phyloP scores from a whole-genome alignment of 2,329 filamentous ascomycete species.

The Fusarium irregulare region DNA sequence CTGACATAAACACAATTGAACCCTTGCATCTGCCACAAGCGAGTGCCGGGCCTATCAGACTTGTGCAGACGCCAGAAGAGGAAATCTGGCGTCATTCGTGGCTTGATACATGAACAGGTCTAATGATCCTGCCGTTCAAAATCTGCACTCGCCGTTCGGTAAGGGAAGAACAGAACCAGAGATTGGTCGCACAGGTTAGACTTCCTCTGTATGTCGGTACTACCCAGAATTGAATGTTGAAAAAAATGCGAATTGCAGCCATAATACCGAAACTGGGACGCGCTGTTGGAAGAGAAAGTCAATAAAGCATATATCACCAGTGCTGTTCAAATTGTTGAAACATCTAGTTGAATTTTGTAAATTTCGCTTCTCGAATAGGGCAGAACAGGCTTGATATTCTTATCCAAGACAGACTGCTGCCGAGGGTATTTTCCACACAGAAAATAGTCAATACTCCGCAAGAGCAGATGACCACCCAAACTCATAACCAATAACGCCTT shows the following conservation, averaged over 20 bases:
- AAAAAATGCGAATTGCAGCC: too few relatives aligned
- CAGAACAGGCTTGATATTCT: constrained; percentile 12
- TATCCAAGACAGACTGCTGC: constrained; percentile 15
- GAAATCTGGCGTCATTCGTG: constrained; percentile 7
- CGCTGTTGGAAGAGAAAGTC: not conserved
- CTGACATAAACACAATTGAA: constrained; percentile 12
- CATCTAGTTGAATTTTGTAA: constrained; percentile 4
- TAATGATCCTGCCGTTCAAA: not conserved
- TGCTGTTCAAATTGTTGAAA: not conserved
- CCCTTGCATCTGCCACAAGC: constrained; percentile 6
- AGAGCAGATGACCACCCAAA: constrained; percentile 1
- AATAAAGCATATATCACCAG: not conserved
- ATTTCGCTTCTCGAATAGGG: constrained; percentile 7
- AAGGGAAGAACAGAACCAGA: too few relatives aligned
- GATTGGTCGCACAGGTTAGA: too few relatives aligned
- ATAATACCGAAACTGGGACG: too few relatives aligned
- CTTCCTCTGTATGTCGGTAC: too few relatives aligned
- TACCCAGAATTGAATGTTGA: too few relatives aligned
- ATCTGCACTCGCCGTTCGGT: too few relatives aligned
- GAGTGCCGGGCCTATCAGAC: constrained; percentile 23
- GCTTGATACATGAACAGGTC: not conserved
- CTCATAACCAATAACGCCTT: constrained; percentile 32
- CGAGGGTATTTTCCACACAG: constrained; percentile 25
- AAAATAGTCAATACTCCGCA: constrained; percentile 19
- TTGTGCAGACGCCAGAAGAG: constrained; percentile 15